Base-by-base conservation (phyloP, 2,329 filamentous ascomycete species). In the Fusarium tricinctum region DNA sequence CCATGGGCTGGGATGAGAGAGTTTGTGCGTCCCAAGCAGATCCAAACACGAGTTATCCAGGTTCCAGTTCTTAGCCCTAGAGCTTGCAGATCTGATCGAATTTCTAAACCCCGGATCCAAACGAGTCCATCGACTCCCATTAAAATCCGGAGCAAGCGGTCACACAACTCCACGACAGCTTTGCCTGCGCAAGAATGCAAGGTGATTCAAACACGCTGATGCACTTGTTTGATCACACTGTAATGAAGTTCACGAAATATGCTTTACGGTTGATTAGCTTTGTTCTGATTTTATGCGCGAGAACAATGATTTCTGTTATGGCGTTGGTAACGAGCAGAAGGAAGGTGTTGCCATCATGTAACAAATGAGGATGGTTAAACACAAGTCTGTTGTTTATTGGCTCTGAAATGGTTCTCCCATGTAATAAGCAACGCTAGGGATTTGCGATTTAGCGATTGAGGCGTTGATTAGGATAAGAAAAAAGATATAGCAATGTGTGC, bases 301-400 rank as follows among this genome's bases (percentile, higher is more conserved):
- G 56, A 58, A 47, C 48, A 38, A 38, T 49, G 20, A 17, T 51
- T 63, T 58, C 48, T 61, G 33, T 28, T 53, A 50, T 56, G 74
- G 72, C 72, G 74, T 77, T 75, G 67, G 68, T 68, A 69, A 69
- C 45, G 30, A 54, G 52, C 46, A 56, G 58, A 49, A 40, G 58
- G 60, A 54, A 45, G 58, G 52, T 39, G 49, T 57, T 55, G 43
- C 44, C 63, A 49, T 50, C n/a, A 51, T 57, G 44, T 50, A 48
- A 50, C 23, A 49, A 35, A 54, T 22, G 44, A 35, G 35, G 42
- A 26, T 51, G 53, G 45, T 51, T 47, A 44, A 53, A 38, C 42
- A 40, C 39, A 56, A 51, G 50, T 51, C 63, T 45, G 43, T 32
- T 54, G 12, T 54, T 50, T 58, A 44, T 50, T 60, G 32, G 13